Percentiles rank a stretch among this genome's conserved stretches.
Conservation (phyloP, 2,329 filamentous ascomycete genomes). For the Curvularia eragrostidis region DNA sequence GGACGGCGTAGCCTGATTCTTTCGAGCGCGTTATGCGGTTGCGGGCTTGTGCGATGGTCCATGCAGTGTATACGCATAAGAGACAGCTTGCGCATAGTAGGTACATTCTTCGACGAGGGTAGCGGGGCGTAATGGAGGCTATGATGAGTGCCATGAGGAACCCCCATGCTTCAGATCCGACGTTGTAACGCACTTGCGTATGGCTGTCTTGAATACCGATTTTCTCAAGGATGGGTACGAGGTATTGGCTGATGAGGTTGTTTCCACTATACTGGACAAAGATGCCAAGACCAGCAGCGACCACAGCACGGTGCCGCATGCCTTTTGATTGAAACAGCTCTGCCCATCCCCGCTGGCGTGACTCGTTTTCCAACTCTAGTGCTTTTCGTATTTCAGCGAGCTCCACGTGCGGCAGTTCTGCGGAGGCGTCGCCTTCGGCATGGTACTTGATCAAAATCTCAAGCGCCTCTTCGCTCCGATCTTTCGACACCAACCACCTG, state of each 20-base stretch:
- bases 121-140: conserved; percentile 61
- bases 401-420: conserved; percentile 68
- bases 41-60: conserved; percentile 57
- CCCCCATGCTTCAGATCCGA: conserved; percentile 66
- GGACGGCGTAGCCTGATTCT: conserved; percentile 52
- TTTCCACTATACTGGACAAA: conserved; percentile 74
- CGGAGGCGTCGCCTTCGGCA: conserved; percentile 63
- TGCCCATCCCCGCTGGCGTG: conserved; percentile 60
- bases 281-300: conserved; percentile 68
- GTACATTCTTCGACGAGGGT: conserved; percentile 65
- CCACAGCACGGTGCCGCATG: conserved; percentile 68
- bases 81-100: conserved; percentile 52
- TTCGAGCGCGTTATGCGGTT: conserved; percentile 53
- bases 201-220: conserved; percentile 63
- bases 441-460: conserved; percentile 69
- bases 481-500: conserved; percentile 69
- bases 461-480: conserved; percentile 67
- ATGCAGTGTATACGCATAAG: conserved; percentile 44
- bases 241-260: conserved; percentile 69
- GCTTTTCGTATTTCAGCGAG: conserved; percentile 71
- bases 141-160: conserved; percentile 63
- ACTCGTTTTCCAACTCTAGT: conserved; percentile 64
- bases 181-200: conserved; percentile 53
- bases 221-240: conserved; percentile 66
- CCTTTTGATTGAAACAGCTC: conserved; percentile 68